Evolutionary conservation across 208 protist species (phyloP), one percentile per base, ranked within the genome.

Genomic region (Wallacemonas sp.): DNA sequence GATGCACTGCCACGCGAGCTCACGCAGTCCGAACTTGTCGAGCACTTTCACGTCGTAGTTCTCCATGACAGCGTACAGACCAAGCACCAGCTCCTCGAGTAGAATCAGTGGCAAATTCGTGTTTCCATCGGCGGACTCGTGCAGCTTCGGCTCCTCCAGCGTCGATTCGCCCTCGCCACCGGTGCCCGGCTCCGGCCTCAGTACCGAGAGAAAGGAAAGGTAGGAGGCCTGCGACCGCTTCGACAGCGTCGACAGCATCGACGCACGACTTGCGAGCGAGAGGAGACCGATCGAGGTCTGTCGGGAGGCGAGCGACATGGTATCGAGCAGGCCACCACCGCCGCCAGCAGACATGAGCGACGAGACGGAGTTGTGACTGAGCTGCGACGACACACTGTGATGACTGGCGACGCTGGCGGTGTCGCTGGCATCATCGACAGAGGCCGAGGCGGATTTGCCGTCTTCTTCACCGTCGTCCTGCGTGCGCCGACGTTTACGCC

Each of bases 91-190:
- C 68, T 93, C 79, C 73, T 96, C 91, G 19, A 96, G 69, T 15
- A 96, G 73, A 55, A 96, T 94, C 9, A 96, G 71, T 12, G 91
- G 87, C 53, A 96, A 69, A 61, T 94, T 93, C 12, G 87, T 93
- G 70, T 96, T 96, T 38, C 81, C 83, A 66, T 96, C 91, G 39
- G 78, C 85, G 1, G 85, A 91, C 58, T 95, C 83, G 72, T 95
- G 85, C 27, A 79, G 24, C 42, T 84, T 64, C 13, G 54, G 68
- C 33, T 57, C 66, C 0, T 63, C 68, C 44, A 50, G 36, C 26
- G 19, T 5, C 12, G 12, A 21, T 19, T 21, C 68, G 13, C 62
- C 68, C 29, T 44, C 54, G 17, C 54, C 57, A 8, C 8, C 50
- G 5, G 36, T 42, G 9, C 55, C 62, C 4, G 58, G 60, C 17